Percentiles rank a stretch among this genome's conserved stretches.
Evolutionary conservation across 2,329 filamentous ascomycete species (phyloP).

Genomic region (Didymella glomerata): DNA sequence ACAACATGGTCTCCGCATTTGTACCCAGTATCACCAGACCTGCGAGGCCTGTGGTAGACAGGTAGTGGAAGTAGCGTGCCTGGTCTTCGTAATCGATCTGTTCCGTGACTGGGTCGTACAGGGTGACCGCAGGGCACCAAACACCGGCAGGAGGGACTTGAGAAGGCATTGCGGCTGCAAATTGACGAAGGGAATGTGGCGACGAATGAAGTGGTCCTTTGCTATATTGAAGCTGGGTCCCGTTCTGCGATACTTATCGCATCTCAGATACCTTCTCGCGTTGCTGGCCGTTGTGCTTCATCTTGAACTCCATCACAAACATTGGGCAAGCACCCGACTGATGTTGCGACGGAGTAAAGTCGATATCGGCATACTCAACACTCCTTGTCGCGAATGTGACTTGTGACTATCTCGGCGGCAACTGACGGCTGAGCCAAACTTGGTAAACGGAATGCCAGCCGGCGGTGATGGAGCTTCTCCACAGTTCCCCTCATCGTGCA

Average conservation of each 20-base stretch:
- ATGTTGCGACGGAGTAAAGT: background rate
- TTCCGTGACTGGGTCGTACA: conserved; percentile 52
- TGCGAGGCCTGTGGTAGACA: conserved; percentile 52
- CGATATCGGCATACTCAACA: conserved; percentile 13
- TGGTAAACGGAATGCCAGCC: conserved; percentile 19
- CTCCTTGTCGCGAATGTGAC: conserved; percentile 11
- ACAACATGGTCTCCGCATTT: conserved; percentile 55
- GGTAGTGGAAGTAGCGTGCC: conserved; percentile 52
- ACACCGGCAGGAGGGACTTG: conserved; percentile 31
- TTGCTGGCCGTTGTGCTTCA: conserved; percentile 13
- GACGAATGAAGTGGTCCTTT: background rate
- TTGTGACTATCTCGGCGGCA: conserved; percentile 19
- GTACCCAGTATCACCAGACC: conserved; percentile 54
- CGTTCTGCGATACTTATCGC: conserved; percentile 9
- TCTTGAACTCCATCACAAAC: background rate
- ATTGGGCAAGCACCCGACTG: conserved; percentile 14
- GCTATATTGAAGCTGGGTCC: background rate
- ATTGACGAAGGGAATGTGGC: background rate
- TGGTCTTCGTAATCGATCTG: conserved; percentile 51
- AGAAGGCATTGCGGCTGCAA: conserved; percentile 16
- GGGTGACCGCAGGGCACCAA: conserved; percentile 52
- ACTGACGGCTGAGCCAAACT: conserved; percentile 22
- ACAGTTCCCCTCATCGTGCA: conserved; percentile 22
- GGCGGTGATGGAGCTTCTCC: conserved; percentile 17
- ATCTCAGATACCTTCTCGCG: conserved; percentile 9